Conservation (phyloP, 345 rosid species). For the Eucalyptus paniculata region DNA sequence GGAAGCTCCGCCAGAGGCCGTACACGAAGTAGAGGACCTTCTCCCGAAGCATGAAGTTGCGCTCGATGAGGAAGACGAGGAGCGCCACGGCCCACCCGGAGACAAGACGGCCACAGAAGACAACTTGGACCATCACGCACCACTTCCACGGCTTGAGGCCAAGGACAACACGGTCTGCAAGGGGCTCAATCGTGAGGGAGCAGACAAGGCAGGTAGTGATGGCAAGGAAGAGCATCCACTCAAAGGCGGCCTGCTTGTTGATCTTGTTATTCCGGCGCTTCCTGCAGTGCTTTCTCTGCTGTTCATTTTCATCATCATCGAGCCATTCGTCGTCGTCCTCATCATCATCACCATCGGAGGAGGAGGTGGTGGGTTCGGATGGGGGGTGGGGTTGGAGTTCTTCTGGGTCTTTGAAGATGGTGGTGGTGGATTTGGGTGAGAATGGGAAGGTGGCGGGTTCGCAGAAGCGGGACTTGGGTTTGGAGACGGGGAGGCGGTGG, state of each 20-base stretch:
- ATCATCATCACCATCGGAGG: background rate
- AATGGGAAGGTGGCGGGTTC: background rate
- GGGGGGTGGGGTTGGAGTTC: background rate
- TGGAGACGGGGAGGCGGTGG: constrained; percentile 21
- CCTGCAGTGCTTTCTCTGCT: background rate
- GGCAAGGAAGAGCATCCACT: constrained; percentile 15
- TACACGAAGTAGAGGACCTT: constrained; percentile 29
- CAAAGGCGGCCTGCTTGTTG: constrained; percentile 6
- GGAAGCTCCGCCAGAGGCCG: constrained; percentile 18
- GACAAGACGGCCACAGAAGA: constrained; percentile 20
- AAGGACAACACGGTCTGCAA: background rate
- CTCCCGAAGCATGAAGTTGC: constrained; percentile 27
- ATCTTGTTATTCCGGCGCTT: constrained; percentile 1
- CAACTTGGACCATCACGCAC: constrained; percentile 25
- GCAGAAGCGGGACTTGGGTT: constrained; percentile 34
- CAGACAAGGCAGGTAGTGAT: constrained; percentile 19
- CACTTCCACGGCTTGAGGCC: constrained; percentile 39
- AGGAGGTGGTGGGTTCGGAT: background rate
- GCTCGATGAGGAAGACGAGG: constrained; percentile 13
- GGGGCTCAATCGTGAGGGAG: constrained; percentile 8
- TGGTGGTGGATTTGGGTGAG: background rate
- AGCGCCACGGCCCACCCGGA: constrained; percentile 14
- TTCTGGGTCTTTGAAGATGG: background rate
- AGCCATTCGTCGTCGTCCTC: constrained; percentile 17
- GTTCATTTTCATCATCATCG: constrained; percentile 1